phyloP scores from a whole-genome alignment of 2,329 filamentous ascomycete genomes.

The Penicillium sp. region DNA sequence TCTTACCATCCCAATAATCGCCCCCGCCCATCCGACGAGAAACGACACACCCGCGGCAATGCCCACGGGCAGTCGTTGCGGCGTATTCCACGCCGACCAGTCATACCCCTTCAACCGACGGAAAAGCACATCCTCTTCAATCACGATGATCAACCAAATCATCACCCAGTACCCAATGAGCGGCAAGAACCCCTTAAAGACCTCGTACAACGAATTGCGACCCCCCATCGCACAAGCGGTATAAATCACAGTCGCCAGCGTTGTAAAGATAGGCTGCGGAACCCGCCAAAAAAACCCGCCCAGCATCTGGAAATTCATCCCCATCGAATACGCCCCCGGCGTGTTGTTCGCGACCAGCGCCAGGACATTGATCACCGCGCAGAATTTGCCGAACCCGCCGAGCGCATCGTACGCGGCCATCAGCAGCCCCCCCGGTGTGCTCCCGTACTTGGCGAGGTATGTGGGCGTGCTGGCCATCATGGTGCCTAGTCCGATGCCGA shows the following conservation, averaged over 20 bases:
- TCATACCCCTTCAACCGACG: conserved; percentile 41
- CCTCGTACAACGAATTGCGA: conserved; percentile 46
- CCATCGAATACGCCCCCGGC: conserved; percentile 49
- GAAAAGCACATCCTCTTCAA: conserved; percentile 48
- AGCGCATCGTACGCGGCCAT: conserved; percentile 43
- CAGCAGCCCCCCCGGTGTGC: conserved; percentile 40
- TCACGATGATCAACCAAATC: conserved; percentile 45
- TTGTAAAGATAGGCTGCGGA: conserved; percentile 48
- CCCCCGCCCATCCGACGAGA: conserved; percentile 44
- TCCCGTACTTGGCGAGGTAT: conserved; percentile 23
- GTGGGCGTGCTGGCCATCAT: conserved; percentile 36
- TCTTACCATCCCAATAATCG: conserved; percentile 44
- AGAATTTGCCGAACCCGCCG: conserved; percentile 48
- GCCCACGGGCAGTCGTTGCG: conserved; percentile 43
- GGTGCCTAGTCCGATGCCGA: conserved; percentile 48
- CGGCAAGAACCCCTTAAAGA: conserved; percentile 50
- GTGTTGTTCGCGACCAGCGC: conserved; percentile 49
- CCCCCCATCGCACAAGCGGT: conserved; percentile 49
- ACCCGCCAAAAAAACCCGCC: conserved; percentile 41
- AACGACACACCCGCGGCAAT: conserved; percentile 43
- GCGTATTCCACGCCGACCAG: conserved; percentile 46
- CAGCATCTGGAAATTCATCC: conserved; percentile 48
- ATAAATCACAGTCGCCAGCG: conserved; percentile 45
- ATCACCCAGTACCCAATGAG: conserved; percentile 52
- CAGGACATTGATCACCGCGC: conserved; percentile 46